Base-by-base conservation (phyloP, 257 asterid genomes). In the Ligustrum vulgare region DNA sequence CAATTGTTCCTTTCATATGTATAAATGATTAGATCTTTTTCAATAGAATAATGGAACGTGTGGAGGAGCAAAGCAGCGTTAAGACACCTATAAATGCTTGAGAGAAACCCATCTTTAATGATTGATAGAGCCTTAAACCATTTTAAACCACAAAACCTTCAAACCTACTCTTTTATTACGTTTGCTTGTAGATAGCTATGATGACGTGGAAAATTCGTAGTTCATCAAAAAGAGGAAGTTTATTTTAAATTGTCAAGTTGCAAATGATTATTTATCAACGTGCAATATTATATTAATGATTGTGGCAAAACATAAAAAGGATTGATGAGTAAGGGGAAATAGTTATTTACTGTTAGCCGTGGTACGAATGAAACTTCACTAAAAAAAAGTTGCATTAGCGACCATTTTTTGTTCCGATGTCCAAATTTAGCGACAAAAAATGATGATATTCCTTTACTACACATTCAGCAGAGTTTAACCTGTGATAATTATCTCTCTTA, bases 31-130 rank as follows among this genome's bases (percentile, higher is more conserved):
- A 51, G 62, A 45, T 2, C 62, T 51, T 51, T n/a, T 23, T 16
- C 22, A 58, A 7, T 8, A 1, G 65, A 58, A 13, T 28, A 22
- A 20, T 58, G 8, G 32, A 58, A 54, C 8, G 6, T 11, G 67
- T 32, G 68, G 68, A 33, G 8, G 22, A 13, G 6, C 2, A 34
- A 23, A 47, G 13, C 39, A 3, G 5, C 39, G 13, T 58, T 22
- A 22, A 58, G 22, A 20, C 12, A 2, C 54, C 36, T 69, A 31
- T 71, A 47, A 71, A 71, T 45, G 65, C 66, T 12, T 71, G 74
- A 71, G 65, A 71, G 65, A 28, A 65, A 71, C 64, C n/a, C 64
- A 16, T 71, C 45, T 31, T 71, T 47, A 45, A 25, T 43, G 7
- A 45, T 47, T 9, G 3, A 16, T 54, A 22, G 28, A 31, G 43